Base-by-base conservation (phyloP, 192 early-diverging fungal genomes). In the Funneliformis geosporum region DNA sequence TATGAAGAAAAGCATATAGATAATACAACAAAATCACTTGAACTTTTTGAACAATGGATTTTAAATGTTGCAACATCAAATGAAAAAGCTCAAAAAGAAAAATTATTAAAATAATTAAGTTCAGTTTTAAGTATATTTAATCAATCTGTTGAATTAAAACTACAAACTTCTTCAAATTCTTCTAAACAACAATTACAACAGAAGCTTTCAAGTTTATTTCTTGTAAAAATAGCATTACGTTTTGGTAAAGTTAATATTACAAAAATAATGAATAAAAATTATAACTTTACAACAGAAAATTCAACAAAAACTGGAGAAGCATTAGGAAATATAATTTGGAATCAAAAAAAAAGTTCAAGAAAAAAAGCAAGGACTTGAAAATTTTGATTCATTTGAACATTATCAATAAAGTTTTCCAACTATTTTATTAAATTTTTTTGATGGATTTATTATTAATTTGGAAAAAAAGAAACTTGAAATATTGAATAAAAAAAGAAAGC, bases 381-480 rank as follows among this genome's bases (percentile, higher is more conserved):
- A 59, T 21, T 18, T 60, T 62, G 18, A 44, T 25, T 61, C 39
- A 40, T 47, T 75, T 4, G 16, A 60, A 6, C 8, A 62, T 3
- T 75, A 75, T 75, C 59, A 47, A 5, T 0, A 23, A 28, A 39
- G 42, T 55, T 73, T 73, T 73, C 10, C 44, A 55, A 5, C 6
- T 46, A 14, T 25, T 61, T 21, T 62, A n/a, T 2, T 7, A 39
- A 23, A 21, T 11, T 42, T 75, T 75, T 62, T 75, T n/a, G 8
- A 75, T 62, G n/a, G 11, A 14, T 61, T 75, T 25, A 75, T 75
- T 46, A 75, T 40, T 43, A 16, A 0, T 5, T 43, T 75, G n/a
- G n/a, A 61, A 75, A 75, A 61, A 62, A 75, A 75, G 43, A 75
- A 75, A 42, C 21, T 43, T 39, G 60, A 60, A 25, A 40, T 75